Percentiles rank a stretch among this genome's conserved stretches.
Conservation (phyloP, 1,284 basidiomycete species). For the Wallemia ichthyophaga region DNA sequence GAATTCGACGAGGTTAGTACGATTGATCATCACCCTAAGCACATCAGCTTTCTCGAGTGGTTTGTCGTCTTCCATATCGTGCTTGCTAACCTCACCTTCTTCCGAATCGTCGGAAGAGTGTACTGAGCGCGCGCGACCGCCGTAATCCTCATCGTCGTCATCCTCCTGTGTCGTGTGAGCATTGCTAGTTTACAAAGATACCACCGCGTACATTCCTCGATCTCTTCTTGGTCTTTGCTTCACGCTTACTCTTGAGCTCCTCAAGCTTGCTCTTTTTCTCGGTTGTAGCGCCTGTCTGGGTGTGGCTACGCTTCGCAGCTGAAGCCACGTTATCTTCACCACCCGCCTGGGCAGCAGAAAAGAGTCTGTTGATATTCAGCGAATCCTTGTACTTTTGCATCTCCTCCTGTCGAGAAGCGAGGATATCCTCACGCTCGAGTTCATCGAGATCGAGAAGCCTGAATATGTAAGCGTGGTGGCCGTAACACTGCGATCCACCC, state of each 20-base stretch:
- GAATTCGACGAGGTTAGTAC: conserved; percentile 31
- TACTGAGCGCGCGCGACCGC: conserved; percentile 1
- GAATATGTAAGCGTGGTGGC: conserved; percentile 4
- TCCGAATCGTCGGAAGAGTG: conserved; percentile 8
- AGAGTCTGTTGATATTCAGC: conserved; percentile 40
- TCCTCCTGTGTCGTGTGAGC: conserved; percentile 8
- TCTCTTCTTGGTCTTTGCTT: conserved; percentile 19
- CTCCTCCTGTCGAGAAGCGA: conserved; percentile 48
- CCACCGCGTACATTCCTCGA: conserved; percentile 6
- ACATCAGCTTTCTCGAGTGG: conserved; percentile 25
- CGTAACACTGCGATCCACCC: conserved; percentile 13
- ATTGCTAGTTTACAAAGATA: conserved; percentile 5
- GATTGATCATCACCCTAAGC: conserved; percentile 26
- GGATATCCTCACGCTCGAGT: conserved; percentile 56
- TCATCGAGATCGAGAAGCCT: conserved; percentile 55
- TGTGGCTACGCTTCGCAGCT: conserved; percentile 40
- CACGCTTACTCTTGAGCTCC: conserved; percentile 45
- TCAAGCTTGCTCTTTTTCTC: conserved; percentile 51
- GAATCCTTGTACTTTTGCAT: conserved; percentile 45
- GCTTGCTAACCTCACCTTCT: conserved; percentile 38
- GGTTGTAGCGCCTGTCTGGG: conserved; percentile 41
- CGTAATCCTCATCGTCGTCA: conserved; percentile 9
- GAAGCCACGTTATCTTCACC: conserved; percentile 29
- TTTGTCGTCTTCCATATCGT: conserved; percentile 28
- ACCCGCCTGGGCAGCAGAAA: conserved; percentile 29